Percentiles rank a stretch among this genome's conserved stretches.
These are phyloP conservation scores for Boletus patriciae DNA, from an alignment of 768 basidiomycete genomes.

Conservation along the genomic window DNA sequence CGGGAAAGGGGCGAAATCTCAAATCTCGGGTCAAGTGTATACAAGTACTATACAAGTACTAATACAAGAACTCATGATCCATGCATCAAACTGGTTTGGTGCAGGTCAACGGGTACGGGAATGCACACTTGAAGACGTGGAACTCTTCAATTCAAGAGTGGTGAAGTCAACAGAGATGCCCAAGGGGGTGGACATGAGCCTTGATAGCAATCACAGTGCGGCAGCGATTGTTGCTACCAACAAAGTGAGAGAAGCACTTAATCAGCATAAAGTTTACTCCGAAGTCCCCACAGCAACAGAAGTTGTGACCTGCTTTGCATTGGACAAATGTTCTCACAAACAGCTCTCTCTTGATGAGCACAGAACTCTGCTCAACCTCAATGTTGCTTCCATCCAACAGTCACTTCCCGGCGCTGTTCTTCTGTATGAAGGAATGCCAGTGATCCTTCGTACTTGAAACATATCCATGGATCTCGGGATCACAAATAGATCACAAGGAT, in stretches of 20 bases:
- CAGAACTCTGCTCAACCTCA: not conserved
- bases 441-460: conserved; percentile 10
- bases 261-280: not conserved
- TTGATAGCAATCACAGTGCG: not conserved
- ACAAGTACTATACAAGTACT: no score
- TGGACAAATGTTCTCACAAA: not conserved
- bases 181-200: not conserved
- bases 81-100: no score
- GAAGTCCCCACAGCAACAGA: not conserved
- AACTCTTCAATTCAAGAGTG: not conserved
- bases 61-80: no score
- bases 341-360: not conserved
- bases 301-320: not conserved
- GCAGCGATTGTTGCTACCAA: conserved; percentile 2
- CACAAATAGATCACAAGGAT: conserved; percentile 33
- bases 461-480: conserved; percentile 33
- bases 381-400: not conserved
- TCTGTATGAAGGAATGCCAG: no score
- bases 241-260: not conserved
- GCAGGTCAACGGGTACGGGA: no score
- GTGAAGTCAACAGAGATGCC: not conserved
- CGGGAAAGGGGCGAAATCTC: no score
- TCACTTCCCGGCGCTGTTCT: no score
- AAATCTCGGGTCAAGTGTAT: no score
- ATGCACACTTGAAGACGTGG: not conserved